Evolutionary conservation across 371 early-diverging fungal genomes (phyloP), one percentile per base, ranked within the genome.

Genomic region (Rhizopus stolonifer): DNA sequence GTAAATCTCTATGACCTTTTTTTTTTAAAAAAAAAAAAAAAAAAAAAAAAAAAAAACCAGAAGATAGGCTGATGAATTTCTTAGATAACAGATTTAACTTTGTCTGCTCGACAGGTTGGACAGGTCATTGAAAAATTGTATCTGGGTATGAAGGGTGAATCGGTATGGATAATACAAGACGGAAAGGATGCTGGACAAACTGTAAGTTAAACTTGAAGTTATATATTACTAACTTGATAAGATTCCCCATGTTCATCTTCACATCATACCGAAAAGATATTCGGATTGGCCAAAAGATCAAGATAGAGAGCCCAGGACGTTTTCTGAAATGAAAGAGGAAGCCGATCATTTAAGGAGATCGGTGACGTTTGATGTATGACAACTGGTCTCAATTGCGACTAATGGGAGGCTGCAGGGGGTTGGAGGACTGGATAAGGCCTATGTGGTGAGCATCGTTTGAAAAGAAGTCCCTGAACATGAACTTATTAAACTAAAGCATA

Each of bases 111-210:
- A 42, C 21, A 21, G 6, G 15, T 42, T 4, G 19, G 42, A 10
- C 2, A 42, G 7, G 42, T 21, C 2, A 42, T 19, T n/a, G 8
- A 18, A 21, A 18, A 7, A 21, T 9, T 42, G 22, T 42, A 42
- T 42, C 42, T 21, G 3, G 7, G 10, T 21, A 42, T 13, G 13
- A 13, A 7, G 7, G 22, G 21, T 10, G 42, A 21, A 21, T 42
- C 21, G 10, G 21, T 42, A 19, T 42, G 42, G 42, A 19, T 42
- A 21, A 10, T 42, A 21, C 54, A 54, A 46, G 54, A 54, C 14
- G 54, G 54, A 10, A 46, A 36, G 17, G 46, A 54, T 4, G 54
- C 54, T 23, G 54, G 54, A 4, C 54, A 54, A 44, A 54, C 54
- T 19, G 54, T 54, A 54, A 34, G 18, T 17, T 2, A 21, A 19